Base-by-base conservation (phyloP, 2,329 filamentous ascomycete species). In the Fusarium mangiferae region DNA sequence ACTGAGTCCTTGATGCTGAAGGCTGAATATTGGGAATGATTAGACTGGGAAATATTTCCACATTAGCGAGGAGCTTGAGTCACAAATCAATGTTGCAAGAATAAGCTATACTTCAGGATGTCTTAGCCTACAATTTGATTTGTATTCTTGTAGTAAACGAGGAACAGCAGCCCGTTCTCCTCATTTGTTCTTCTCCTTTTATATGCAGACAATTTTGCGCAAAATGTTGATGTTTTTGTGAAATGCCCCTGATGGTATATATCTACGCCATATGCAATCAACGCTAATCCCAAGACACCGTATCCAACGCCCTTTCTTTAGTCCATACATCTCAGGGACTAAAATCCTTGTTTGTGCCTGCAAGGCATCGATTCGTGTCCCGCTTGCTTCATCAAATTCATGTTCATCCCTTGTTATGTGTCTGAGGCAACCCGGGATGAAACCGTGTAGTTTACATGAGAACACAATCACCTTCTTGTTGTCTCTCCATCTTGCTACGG, bases 381-480 rank as follows among this genome's bases (percentile, higher is more conserved):
- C 52, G 24, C 35, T 48, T 39, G 36, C 22, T 44, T 36, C 38
- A 26, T 55, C 30, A n/a, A 45, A 42, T 41, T 70, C 52, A 24
- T 66, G 11, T 55, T 26, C 36, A 36, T 51, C 41, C 44, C 49
- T 48, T 45, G 36, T 26, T 38, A 33, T 64, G 17, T 30, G 35
- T 46, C 42, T 30, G 24, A n/a, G 20, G 17, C 20, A 30, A 22
- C 22, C 38, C 13, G 9, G 24, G 28, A 41, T 36, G 36, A 24
- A 44, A 33, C 3, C 15, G 11, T n/a, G 35, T 36, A 17, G 35
- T 66, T 87, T 84, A 97, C 95, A 97, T 97, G 57, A 97, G 87
- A 61, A 88, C 85, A 82, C 95, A 98, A 73, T 98, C 95, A 58
- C 94, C 95, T 75, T 98, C 94, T 78, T 96, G 94, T 81, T 96